Base-by-base conservation (phyloP, 2,329 filamentous ascomycete genomes). In the Celoporthe dispersa region DNA sequence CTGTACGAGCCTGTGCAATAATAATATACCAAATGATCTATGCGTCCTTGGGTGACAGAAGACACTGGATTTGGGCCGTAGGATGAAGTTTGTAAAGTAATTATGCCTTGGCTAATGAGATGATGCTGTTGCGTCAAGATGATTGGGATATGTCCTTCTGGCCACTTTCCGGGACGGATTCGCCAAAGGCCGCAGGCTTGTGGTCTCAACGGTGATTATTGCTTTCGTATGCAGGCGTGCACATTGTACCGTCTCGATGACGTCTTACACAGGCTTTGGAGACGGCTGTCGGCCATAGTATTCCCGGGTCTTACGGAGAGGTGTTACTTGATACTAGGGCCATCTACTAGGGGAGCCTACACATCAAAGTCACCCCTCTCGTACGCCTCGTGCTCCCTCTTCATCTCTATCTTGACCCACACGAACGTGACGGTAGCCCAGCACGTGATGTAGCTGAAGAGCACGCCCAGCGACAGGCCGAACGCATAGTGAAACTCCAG, bases 401-500 rank as follows among this genome's bases (percentile, higher is more conserved):
- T 63, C 65, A 71, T 64, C 51, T 69, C 70, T 7, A 70, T 57
- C 48, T 67, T 63, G 2, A 68, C 69, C 61, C 68, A 71, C 1
- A 71, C 41, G 22, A 68, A 67, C 31, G 70, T 71, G 8, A 70
- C 66, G 14, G 59, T 44, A 2, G 70, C 65, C 70, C 70, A 71
- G 19, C 62, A 65, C n/a, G 63, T 33, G 14, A 71, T 71, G 35
- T 70, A 71, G 28, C 68, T 68, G 39, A 71, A 71, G 11, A 71
- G 25, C 16, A 71, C 44, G 14, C 70, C 70, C 55, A 71, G 28
- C 12, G 70, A 71, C 65, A 71, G 22, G 12, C 70, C 70, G 31
- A 71, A 71, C n/a, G 70, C 70, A 3, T 68, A 59, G 25, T 71
- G 68, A 25, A 71, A 71, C 35, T 61, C 55, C 12, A 69, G 44